Evolutionary conservation across 2,329 filamentous ascomycete genomes (phyloP).

Genomic region (Fusarium pininemorale): DNA sequence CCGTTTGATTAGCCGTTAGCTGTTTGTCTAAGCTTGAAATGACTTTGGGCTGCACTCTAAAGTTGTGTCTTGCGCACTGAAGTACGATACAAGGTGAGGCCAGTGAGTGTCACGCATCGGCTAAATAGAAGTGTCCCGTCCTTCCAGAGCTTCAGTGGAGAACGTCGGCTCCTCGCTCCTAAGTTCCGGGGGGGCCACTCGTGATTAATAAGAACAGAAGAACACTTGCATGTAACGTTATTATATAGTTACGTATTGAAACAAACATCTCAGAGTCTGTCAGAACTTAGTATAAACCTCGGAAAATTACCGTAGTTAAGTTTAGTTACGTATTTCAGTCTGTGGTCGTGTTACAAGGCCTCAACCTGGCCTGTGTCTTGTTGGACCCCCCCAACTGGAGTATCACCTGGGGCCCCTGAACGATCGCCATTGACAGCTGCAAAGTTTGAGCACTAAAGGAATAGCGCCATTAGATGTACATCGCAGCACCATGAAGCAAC

Average conservation of each 20-base stretch:
- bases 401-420: conserved; percentile 23
- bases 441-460: conserved; percentile 22
- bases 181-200: background rate
- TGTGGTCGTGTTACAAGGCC: background rate
- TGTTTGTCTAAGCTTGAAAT: too few species aligned
- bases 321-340: background rate
- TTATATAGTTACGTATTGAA: background rate
- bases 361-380: background rate
- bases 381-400: background rate
- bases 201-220: background rate
- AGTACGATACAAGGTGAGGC: background rate
- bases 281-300: background rate
- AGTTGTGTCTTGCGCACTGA: background rate
- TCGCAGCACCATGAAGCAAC: background rate
- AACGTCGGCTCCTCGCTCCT: background rate
- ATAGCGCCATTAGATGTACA: conserved; percentile 17
- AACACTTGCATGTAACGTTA: background rate
- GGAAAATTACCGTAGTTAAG: background rate
- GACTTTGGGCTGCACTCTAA: background rate
- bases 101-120: background rate
- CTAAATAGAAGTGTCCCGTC: conserved; percentile 10
- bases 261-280: background rate
- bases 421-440: conserved; percentile 37
- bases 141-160: conserved; percentile 6
- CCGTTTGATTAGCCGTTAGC: background rate